Conservation (phyloP, 2,329 filamentous ascomycete genomes). For the Colletotrichum filicis region DNA sequence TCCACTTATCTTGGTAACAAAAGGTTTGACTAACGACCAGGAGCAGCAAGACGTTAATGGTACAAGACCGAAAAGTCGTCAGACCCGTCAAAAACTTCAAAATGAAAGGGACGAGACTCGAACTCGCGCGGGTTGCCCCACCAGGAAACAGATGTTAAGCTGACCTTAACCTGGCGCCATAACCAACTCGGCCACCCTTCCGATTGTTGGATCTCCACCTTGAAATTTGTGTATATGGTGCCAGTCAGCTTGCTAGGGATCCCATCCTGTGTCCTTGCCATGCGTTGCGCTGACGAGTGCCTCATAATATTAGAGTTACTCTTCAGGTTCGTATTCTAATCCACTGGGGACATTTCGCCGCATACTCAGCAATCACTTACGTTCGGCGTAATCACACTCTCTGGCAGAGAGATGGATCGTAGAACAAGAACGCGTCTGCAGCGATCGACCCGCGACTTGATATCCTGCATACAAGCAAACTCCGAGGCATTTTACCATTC, state of each 20-base stretch:
- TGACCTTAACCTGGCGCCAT: constrained; percentile 35
- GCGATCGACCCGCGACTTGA: background rate
- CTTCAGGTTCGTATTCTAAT: too few relatives aligned
- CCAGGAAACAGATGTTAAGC: constrained; percentile 35
- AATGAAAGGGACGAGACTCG: constrained; percentile 35
- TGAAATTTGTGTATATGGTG: fast-evolving
- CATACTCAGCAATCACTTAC: background rate
- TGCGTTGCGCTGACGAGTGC: background rate
- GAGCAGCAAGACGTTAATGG: too few relatives aligned
- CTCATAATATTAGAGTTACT: too few relatives aligned
- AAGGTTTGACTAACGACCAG: too few relatives aligned
- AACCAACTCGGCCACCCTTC: constrained; percentile 36
- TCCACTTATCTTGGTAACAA: too few relatives aligned
- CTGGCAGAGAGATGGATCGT: background rate
- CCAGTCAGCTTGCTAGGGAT: too few relatives aligned
- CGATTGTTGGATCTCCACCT: background rate
- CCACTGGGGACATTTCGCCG: too few relatives aligned
- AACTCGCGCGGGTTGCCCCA: constrained; percentile 35
- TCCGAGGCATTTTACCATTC: background rate
- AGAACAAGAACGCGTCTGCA: background rate
- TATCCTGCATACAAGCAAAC: background rate
- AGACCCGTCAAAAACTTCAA: background rate
- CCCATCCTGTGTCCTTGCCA: background rate
- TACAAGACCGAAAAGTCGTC: too few relatives aligned
- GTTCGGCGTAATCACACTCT: background rate